Percentiles rank a stretch among this genome's conserved stretches.
phyloP scores from a whole-genome alignment of 805 yeast species.

The Metschnikowia sp. region DNA sequence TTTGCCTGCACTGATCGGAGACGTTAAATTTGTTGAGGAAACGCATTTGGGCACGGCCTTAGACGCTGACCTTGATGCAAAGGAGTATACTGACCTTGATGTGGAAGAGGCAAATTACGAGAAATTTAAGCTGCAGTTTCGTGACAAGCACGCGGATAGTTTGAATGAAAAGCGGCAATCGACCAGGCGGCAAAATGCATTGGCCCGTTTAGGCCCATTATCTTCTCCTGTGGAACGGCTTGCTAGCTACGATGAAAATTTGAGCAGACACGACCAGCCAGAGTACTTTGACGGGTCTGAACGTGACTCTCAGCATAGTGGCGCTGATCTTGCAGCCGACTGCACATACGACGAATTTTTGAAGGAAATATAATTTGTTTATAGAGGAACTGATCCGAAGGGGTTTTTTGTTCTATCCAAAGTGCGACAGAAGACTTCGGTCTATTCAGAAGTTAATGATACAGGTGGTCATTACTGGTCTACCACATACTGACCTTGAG shows the following conservation, averaged over 20 bases:
- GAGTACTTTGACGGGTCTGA: slow-evolving; percentile 35
- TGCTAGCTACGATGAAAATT: slow-evolving; percentile 28
- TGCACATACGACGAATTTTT: slow-evolving; percentile 34
- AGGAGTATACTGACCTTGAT: slow-evolving; percentile 7
- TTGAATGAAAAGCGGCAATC: not conserved
- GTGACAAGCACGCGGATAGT: not conserved
- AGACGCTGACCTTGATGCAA: slow-evolving; percentile 15
- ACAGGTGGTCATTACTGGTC: no score
- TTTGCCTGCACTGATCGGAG: slow-evolving; percentile 55
- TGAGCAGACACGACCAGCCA: slow-evolving; percentile 37
- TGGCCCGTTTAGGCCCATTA: not conserved
- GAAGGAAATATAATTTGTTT: slow-evolving; percentile 3
- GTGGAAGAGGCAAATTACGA: slow-evolving; percentile 12
- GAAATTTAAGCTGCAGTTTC: slow-evolving; percentile 11
- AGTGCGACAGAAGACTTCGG: no score
- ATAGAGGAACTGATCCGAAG: not conserved
- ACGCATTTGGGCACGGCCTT: slow-evolving; percentile 48
- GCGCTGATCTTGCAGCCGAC: slow-evolving; percentile 30
- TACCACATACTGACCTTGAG: not conserved
- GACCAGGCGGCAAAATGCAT: not conserved
- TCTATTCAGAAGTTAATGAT: no score
- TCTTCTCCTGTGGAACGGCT: slow-evolving; percentile 14
- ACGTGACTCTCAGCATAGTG: slow-evolving; percentile 23
- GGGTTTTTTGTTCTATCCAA: no score
- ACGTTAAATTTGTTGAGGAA: slow-evolving; percentile 49